A percentile compares a stretch with the other conserved stretches of the same genome.
These are phyloP conservation scores for Alternaria brassicicola DNA, from an alignment of 2,329 filamentous ascomycete genomes.

Conservation along the genomic window DNA sequence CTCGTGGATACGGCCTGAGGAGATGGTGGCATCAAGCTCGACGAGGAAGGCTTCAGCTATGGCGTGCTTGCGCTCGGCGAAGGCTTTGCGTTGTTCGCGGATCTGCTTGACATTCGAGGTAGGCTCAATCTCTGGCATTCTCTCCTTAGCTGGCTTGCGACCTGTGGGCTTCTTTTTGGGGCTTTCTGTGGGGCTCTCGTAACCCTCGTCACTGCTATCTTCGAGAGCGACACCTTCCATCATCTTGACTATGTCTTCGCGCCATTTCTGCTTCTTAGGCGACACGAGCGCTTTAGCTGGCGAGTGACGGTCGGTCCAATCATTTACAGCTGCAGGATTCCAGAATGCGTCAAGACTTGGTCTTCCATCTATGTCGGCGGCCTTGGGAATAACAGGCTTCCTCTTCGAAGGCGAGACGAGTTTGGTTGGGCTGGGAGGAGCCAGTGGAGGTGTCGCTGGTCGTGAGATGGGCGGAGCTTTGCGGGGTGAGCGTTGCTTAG, in stretches of 20 bases:
- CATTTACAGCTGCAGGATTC: slow-evolving; percentile 45
- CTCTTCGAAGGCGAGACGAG: slow-evolving; percentile 48
- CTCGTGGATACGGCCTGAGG: slow-evolving; percentile 62
- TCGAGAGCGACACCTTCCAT: slow-evolving; percentile 34
- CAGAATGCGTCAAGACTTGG: slow-evolving; percentile 50
- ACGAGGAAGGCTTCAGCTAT: slow-evolving; percentile 68
- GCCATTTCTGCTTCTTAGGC: slow-evolving; percentile 45
- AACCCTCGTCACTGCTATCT: slow-evolving; percentile 31
- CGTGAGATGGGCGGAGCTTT: slow-evolving; percentile 42
- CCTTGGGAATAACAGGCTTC: slow-evolving; percentile 38
- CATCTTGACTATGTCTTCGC: slow-evolving; percentile 36
- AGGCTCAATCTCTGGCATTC: background rate
- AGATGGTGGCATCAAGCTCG: slow-evolving; percentile 72
- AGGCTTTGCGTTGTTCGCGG: slow-evolving; percentile 57
- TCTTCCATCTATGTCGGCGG: slow-evolving; percentile 30
- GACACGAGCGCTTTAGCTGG: slow-evolving; percentile 44
- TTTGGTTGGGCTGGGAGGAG: slow-evolving; percentile 37
- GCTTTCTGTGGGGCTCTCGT: slow-evolving; percentile 29
- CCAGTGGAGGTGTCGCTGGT: slow-evolving; percentile 40
- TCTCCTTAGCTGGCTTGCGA: slow-evolving; percentile 22
- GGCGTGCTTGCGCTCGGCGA: slow-evolving; percentile 66
- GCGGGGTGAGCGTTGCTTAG: slow-evolving; percentile 40
- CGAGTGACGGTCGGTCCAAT: slow-evolving; percentile 46
- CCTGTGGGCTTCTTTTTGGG: slow-evolving; percentile 21
- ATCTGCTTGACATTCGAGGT: slow-evolving; percentile 29